Percentiles rank a stretch among this genome's conserved stretches.
phyloP scores from a whole-genome alignment of 148 eudicot genomes.

The Talinum fruticosum region DNA sequence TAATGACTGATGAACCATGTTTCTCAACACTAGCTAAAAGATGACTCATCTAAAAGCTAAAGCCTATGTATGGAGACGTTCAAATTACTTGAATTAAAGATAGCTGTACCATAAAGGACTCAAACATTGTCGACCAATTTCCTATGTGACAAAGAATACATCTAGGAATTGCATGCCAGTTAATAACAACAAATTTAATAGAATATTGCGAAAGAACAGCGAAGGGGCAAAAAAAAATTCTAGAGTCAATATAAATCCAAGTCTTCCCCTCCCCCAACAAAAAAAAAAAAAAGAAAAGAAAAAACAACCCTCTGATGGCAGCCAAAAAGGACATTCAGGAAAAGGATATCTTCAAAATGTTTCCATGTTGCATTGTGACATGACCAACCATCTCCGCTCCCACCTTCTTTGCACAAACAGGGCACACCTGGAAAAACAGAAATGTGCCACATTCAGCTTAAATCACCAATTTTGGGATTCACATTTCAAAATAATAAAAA shows the following conservation, averaged over 20 bases:
- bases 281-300: not conserved
- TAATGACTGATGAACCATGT: not conserved
- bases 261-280: not conserved
- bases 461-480: not conserved
- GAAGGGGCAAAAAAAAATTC: not conserved
- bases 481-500: not conserved
- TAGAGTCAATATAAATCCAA: not conserved
- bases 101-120: no score
- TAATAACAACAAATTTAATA: not conserved
- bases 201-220: not conserved
- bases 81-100: no score
- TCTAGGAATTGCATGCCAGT: not conserved
- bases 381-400: conserved; percentile 87
- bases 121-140: no score
- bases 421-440: conserved; percentile 69
- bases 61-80: not conserved
- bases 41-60: not conserved
- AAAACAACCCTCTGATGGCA: no score
- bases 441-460: not conserved
- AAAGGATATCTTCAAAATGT: conserved; percentile 94
- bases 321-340: no score
- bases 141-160: no score
- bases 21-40: not conserved
- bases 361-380: conserved; percentile 76
- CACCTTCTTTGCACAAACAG: conserved; percentile 78